A percentile compares a stretch with the other conserved stretches of the same genome.
Conservation (phyloP, 331 rosid genomes). For the Prunus yedoensis region DNA sequence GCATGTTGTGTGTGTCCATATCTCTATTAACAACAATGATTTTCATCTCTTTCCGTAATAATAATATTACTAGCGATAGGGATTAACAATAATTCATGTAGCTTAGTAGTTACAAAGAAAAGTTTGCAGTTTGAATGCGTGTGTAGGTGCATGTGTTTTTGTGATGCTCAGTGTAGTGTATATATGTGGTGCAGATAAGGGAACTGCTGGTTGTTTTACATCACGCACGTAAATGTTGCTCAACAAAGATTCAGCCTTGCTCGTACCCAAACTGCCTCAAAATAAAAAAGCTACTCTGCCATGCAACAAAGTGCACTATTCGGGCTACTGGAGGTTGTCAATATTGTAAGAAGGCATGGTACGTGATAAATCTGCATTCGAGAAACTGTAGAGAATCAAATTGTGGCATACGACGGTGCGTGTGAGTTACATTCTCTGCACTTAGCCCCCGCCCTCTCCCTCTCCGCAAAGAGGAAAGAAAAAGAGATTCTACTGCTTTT, state of each 20-base stretch:
- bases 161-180: not conserved
- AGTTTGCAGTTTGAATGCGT: not conserved
- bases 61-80: not conserved
- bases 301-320: constrained; percentile 37
- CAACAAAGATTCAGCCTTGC: constrained; percentile 32
- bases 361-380: constrained; percentile 22
- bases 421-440: constrained; percentile 18
- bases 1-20: not conserved
- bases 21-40: not conserved
- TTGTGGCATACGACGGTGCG: constrained; percentile 42
- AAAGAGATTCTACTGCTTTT: not conserved
- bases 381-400: constrained; percentile 30
- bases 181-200: constrained; percentile 23
- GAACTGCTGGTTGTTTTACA: constrained; percentile 24
- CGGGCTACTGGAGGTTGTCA: constrained; percentile 32
- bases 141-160: not conserved
- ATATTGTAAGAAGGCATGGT: constrained; percentile 38
- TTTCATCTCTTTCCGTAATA: not conserved
- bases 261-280: constrained; percentile 31
- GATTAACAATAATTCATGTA: not conserved
- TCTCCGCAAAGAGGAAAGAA: not conserved
- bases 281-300: constrained; percentile 38
- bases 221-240: constrained; percentile 33
- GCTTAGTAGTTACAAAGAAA: not conserved
- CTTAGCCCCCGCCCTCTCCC: not conserved